These are phyloP conservation scores for Allantophomopsis cytisporea DNA, from an alignment of 2,329 filamentous ascomycete genomes.

Conservation along the genomic window DNA sequence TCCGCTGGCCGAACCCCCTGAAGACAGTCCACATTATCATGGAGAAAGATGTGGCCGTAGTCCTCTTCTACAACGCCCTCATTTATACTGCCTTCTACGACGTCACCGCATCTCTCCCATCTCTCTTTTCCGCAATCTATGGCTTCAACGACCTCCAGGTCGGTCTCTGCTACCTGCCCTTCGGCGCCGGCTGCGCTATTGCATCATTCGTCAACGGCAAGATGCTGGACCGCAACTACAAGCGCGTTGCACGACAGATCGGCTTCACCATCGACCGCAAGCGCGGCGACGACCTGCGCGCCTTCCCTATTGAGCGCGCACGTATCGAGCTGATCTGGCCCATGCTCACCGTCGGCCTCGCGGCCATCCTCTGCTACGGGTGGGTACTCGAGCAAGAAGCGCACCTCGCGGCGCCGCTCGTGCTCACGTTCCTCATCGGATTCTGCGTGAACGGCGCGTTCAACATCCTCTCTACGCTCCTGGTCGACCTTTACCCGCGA, in stretches of 20 bases:
- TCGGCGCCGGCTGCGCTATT: constrained; percentile 29
- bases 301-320: constrained; percentile 36
- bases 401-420: constrained; percentile 34
- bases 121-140: constrained; percentile 31
- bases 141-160: constrained; percentile 40
- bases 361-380: constrained; percentile 35
- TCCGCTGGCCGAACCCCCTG: constrained; percentile 23
- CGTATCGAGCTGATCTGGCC: constrained; percentile 34
- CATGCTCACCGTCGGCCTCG: constrained; percentile 36
- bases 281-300: constrained; percentile 33
- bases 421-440: constrained; percentile 40
- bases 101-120: constrained; percentile 26
- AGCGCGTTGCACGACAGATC: constrained; percentile 38
- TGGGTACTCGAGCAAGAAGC: constrained; percentile 36
- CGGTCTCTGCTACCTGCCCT: constrained; percentile 37
- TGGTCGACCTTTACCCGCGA: constrained; percentile 1
- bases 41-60: constrained; percentile 26
- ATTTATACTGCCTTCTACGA: constrained; percentile 37
- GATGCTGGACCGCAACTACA: constrained; percentile 54
- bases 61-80: constrained; percentile 25
- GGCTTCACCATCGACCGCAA: constrained; percentile 35
- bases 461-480: constrained; percentile 35
- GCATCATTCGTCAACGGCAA: constrained; percentile 32
- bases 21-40: constrained; percentile 25
- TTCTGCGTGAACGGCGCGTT: constrained; percentile 43